These are phyloP conservation scores for Aristolochia contorta DNA, from an alignment of 164 flowering plant genomes.

Conservation along the genomic window DNA sequence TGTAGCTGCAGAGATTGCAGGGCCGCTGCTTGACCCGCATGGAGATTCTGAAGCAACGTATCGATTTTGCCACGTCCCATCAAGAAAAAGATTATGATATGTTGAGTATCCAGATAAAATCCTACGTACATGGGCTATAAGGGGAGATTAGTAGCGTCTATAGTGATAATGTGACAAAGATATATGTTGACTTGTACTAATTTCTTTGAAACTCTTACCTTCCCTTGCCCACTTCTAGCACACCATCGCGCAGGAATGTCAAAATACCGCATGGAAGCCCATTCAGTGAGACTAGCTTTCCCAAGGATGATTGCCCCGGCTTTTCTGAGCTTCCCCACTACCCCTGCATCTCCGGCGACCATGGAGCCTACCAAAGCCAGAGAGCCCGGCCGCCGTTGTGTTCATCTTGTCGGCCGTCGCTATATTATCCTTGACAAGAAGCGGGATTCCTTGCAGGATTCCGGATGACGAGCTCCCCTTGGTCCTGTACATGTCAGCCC, in stretches of 20 bases:
- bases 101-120: too few relatives aligned
- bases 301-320: slow-evolving; percentile 38
- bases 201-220: too few relatives aligned
- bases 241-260: slow-evolving; percentile 8
- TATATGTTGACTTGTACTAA: too few relatives aligned
- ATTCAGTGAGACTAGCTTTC: slow-evolving; percentile 13
- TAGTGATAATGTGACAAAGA: too few relatives aligned
- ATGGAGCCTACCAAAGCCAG: slow-evolving; percentile 32
- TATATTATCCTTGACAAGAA: background rate
- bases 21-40: slow-evolving; percentile 34
- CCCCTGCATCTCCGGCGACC: slow-evolving; percentile 41
- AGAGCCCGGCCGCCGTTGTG: slow-evolving; percentile 25
- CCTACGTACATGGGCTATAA: too few relatives aligned
- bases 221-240: slow-evolving; percentile 10
- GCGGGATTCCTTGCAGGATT: background rate
- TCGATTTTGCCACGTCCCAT: slow-evolving; percentile 28
- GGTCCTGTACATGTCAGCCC: too few relatives aligned
- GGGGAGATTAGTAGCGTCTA: too few relatives aligned
- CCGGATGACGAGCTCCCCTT: slow-evolving; percentile 2
- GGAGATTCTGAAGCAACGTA: slow-evolving; percentile 16
- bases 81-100: too few relatives aligned
- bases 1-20: slow-evolving; percentile 30
- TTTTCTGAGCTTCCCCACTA: slow-evolving; percentile 31
- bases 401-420: slow-evolving; percentile 15
- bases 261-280: slow-evolving; percentile 3